Evolutionary conservation across 352 stramenopile genomes (phyloP), one percentile per base, ranked within the genome.

Genomic region (Globisporangium takayamanum): DNA sequence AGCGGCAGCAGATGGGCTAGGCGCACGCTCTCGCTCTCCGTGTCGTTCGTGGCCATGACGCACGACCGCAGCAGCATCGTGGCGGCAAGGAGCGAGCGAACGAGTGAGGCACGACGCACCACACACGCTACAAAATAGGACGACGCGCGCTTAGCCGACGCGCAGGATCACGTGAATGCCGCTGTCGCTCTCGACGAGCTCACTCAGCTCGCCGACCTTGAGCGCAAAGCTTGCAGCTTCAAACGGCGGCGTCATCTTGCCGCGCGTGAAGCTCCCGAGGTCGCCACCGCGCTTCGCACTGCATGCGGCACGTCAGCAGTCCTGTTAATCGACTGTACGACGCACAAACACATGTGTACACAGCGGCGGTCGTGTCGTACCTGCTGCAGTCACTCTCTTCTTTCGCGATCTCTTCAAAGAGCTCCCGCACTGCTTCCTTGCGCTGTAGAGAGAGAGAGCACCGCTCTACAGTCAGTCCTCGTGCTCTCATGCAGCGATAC

Each of bases 161-260:
- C 97, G 84, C 56, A 98, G 90, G 55, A 99, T 98, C 53, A 99
- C 87, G 80, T 99, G 97, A 60, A 98, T 85, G 50, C 96, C 97
- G 60, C 86, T 98, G 65, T 99, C 96, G 50, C 87, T 98, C 59
- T 97, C 93, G 28, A 99, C 90, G 62, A 99, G 93, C 5, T 85
- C 88, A 56, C 87, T 98, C 59, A 99, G 84, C 66, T 98, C 84
- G 41, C 89, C 92, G 20, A 98, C 83, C 57, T 94, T 81, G 42
- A 99, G 83, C 42, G 69, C 78, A 62, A 98, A 98, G 41, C 89
- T 78, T 30, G 87, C 90, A 30, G 93, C 79, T 63, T 98, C 92
- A 66, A 98, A 98, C 15, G 87, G 72, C 54, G 86, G 81, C 57
- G 94, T 94, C 93, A 98, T 98, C 73, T 96, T 96, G 45, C 91